These are phyloP conservation scores for Linnemannia exigua DNA, from an alignment of 192 early-diverging fungal genomes.

Conservation along the genomic window DNA sequence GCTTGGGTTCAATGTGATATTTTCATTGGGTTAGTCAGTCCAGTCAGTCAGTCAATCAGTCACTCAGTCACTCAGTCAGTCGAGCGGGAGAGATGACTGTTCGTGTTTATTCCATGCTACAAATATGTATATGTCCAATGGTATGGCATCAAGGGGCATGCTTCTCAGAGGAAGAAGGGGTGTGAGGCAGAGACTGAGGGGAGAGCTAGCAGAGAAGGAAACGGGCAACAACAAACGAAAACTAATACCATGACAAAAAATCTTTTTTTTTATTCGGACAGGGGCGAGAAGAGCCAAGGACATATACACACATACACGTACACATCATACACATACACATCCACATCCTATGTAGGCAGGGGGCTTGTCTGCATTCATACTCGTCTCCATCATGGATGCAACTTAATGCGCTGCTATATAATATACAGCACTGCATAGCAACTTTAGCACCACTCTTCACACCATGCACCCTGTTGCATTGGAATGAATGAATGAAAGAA, in stretches of 20 bases:
- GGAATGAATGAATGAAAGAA: neutral
- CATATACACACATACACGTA: too few species aligned
- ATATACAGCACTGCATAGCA: too few species aligned
- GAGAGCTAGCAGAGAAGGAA: neutral
- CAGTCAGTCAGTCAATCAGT: neutral
- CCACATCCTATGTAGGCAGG: too few species aligned
- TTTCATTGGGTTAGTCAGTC: constrained; percentile 1
- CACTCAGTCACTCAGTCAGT: neutral
- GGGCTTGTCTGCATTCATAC: too few species aligned
- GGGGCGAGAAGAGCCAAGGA: too few species aligned
- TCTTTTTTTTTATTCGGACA: neutral
- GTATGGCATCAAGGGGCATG: neutral
- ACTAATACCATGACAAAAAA: too few species aligned
- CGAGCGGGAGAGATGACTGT: neutral
- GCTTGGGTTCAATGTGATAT: too few species aligned
- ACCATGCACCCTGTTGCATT: neutral
- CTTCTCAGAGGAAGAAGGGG: neutral
- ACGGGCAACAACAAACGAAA: neutral
- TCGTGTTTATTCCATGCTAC: neutral
- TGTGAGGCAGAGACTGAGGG: neutral
- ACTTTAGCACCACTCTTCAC: too few species aligned
- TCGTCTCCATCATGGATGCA: too few species aligned
- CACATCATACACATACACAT: too few species aligned
- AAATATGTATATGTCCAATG: neutral
- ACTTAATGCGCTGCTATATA: too few species aligned